A percentile compares a stretch with the other conserved stretches of the same genome.
Evolutionary conservation across 106 monocot species (phyloP).

Genomic region (Dendrobium officinale): DNA sequence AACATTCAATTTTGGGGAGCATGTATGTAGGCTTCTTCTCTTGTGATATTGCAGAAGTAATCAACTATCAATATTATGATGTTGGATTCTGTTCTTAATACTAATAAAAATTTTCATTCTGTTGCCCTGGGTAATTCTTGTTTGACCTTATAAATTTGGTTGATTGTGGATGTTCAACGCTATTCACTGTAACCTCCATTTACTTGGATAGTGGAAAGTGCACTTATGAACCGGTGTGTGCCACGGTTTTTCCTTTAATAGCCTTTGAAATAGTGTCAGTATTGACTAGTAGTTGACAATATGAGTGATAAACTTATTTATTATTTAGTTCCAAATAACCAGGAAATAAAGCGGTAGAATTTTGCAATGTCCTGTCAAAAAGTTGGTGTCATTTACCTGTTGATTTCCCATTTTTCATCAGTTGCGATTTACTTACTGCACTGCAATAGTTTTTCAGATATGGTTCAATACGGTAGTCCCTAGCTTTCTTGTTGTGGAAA

Average conservation of each 20-base stretch:
- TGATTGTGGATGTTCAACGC: too few relatives aligned
- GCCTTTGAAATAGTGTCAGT: background rate
- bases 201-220: background rate
- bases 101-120: background rate
- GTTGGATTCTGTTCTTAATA: background rate
- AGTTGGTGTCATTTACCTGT: background rate
- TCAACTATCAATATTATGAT: background rate
- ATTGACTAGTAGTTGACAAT: background rate
- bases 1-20: slow-evolving; percentile 99
- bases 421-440: background rate
- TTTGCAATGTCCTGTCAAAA: background rate
- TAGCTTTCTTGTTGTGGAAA: too few relatives aligned
- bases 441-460: too few relatives aligned
- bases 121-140: background rate
- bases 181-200: background rate
- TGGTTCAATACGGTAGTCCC: too few relatives aligned
- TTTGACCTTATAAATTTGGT: too few relatives aligned
- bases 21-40: slow-evolving; percentile 30
- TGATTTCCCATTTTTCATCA: background rate
- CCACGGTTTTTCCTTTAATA: background rate
- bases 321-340: background rate
- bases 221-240: background rate
- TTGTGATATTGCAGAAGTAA: background rate
- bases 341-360: background rate
- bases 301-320: background rate